A percentile compares a stretch with the other conserved stretches of the same genome.
Evolutionary conservation across 2,329 filamentous ascomycete genomes (phyloP).

Genomic region (Ophiocordyceps camponoti-leonardi): DNA sequence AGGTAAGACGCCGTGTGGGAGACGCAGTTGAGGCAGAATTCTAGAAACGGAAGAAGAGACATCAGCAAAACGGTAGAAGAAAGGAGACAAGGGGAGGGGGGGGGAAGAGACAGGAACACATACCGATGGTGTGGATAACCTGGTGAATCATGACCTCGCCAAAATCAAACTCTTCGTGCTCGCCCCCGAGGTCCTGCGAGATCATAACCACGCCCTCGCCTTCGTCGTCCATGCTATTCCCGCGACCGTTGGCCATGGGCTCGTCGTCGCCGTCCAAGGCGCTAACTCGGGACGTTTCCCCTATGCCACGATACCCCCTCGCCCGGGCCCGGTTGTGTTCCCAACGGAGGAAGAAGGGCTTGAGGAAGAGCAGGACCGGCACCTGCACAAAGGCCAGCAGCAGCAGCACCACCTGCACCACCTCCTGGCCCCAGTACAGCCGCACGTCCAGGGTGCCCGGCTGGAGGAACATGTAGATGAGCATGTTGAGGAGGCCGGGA

Average conservation of each 20-base stretch:
- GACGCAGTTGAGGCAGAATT: slow-evolving; percentile 98
- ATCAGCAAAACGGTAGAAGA: neutral
- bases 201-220: slow-evolving; percentile 78
- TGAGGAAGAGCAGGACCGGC: slow-evolving; percentile 79
- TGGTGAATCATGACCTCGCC: slow-evolving; percentile 97
- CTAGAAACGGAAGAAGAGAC: slow-evolving; percentile 22
- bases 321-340: slow-evolving; percentile 83
- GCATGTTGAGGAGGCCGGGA: slow-evolving; percentile 89
- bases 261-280: slow-evolving; percentile 72
- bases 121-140: slow-evolving; percentile 95
- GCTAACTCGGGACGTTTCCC: slow-evolving; percentile 73
- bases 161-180: slow-evolving; percentile 95
- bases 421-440: slow-evolving; percentile 62
- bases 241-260: slow-evolving; percentile 34
- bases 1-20: slow-evolving; percentile 98
- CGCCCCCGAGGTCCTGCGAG: slow-evolving; percentile 67
- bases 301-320: slow-evolving; percentile 82
- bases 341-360: slow-evolving; percentile 86
- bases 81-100: too few relatives aligned
- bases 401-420: slow-evolving; percentile 61
- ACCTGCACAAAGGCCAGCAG: slow-evolving; percentile 75
- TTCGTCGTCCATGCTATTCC: slow-evolving; percentile 43
- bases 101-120: too few relatives aligned
- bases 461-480: slow-evolving; percentile 98
- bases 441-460: slow-evolving; percentile 58